Evolutionary conservation across 192 early-diverging fungal genomes (phyloP).

Genomic region (Gonapodya sp.): DNA sequence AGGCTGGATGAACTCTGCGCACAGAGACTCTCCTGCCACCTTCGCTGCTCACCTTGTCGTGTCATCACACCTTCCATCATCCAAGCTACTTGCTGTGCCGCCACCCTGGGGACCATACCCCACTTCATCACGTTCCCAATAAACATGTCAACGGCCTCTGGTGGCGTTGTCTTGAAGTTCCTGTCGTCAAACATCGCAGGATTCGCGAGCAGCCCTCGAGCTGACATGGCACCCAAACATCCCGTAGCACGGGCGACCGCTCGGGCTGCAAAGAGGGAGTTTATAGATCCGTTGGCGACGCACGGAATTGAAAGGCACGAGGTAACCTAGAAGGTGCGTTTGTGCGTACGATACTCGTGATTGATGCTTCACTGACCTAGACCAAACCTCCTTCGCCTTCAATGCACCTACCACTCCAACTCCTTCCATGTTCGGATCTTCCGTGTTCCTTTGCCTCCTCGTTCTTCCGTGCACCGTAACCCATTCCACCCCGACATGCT

Average conservation of each 20-base stretch:
- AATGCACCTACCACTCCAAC: conserved; percentile 62
- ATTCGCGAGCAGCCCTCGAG: conserved; percentile 81
- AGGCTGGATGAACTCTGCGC: no score
- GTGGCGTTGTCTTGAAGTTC: conserved; percentile 65
- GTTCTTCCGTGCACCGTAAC: conserved; percentile 88
- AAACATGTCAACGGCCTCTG: conserved; percentile 47
- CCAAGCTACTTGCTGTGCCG: conserved; percentile 93
- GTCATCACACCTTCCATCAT: conserved; percentile 84
- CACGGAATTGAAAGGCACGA: conserved; percentile 70
- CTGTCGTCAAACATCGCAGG: conserved; percentile 75
- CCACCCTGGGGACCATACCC: conserved; percentile 74
- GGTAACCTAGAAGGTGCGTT: conserved; percentile 9
- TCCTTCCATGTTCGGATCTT: conserved; percentile 68
- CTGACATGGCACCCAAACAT: conserved; percentile 85
- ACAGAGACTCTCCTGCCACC: no score
- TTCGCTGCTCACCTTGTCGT: conserved; percentile 45
- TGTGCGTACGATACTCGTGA: no score
- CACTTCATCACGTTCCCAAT: conserved; percentile 58
- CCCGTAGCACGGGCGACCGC: conserved; percentile 63
- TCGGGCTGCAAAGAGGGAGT: conserved; percentile 63
- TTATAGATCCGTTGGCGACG: conserved; percentile 82
- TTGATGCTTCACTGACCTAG: no score
- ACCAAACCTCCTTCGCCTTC: no score
- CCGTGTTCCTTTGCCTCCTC: conserved; percentile 64
- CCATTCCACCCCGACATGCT: conserved; percentile 79